Percentiles rank a stretch among this genome's conserved stretches.
These are phyloP conservation scores for Tylopilus sp. DNA, from an alignment of 768 basidiomycete genomes.

Conservation along the genomic window DNA sequence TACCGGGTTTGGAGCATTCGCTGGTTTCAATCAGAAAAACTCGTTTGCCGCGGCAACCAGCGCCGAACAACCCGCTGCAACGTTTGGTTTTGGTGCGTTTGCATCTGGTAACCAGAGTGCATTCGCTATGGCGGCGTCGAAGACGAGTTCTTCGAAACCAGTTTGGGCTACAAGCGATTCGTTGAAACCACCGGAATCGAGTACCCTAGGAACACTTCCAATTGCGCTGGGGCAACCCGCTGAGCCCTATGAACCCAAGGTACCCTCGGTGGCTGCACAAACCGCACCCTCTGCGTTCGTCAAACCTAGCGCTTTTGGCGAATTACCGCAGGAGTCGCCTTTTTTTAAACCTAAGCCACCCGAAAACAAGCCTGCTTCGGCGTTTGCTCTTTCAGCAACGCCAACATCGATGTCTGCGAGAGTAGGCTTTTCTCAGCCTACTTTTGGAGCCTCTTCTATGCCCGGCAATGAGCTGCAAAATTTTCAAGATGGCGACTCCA, in stretches of 20 bases:
- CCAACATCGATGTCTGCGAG: slow-evolving; percentile 22
- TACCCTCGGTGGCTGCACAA: slow-evolving; percentile 8
- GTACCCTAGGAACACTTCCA: neutral
- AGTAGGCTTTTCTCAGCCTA: slow-evolving; percentile 20
- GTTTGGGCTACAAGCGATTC: slow-evolving; percentile 17
- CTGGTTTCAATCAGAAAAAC: slow-evolving; percentile 23
- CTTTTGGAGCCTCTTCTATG: slow-evolving; percentile 39
- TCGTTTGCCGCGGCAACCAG: slow-evolving; percentile 22
- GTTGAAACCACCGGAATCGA: slow-evolving; percentile 9
- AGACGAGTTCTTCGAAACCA: slow-evolving; percentile 16
- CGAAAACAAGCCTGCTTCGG: slow-evolving; percentile 36
- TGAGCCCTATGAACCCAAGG: slow-evolving; percentile 10
- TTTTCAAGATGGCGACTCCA: slow-evolving; percentile 22
- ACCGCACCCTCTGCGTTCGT: slow-evolving; percentile 23
- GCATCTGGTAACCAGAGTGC: slow-evolving; percentile 26
- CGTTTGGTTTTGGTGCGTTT: slow-evolving; percentile 35
- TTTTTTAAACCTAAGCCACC: slow-evolving; percentile 43
- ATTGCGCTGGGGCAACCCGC: slow-evolving; percentile 9
- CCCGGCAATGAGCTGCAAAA: slow-evolving; percentile 14
- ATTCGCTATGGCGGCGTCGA: slow-evolving; percentile 26
- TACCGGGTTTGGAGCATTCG: slow-evolving; percentile 34
- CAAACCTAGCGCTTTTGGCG: slow-evolving; percentile 37
- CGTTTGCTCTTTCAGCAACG: slow-evolving; percentile 30
- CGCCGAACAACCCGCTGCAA: slow-evolving; percentile 7
- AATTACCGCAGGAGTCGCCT: slow-evolving; percentile 44